A percentile compares a stretch with the other conserved stretches of the same genome.
phyloP scores from a whole-genome alignment of 139 green algal species.

The Chlamydomonas sphaeroides region DNA sequence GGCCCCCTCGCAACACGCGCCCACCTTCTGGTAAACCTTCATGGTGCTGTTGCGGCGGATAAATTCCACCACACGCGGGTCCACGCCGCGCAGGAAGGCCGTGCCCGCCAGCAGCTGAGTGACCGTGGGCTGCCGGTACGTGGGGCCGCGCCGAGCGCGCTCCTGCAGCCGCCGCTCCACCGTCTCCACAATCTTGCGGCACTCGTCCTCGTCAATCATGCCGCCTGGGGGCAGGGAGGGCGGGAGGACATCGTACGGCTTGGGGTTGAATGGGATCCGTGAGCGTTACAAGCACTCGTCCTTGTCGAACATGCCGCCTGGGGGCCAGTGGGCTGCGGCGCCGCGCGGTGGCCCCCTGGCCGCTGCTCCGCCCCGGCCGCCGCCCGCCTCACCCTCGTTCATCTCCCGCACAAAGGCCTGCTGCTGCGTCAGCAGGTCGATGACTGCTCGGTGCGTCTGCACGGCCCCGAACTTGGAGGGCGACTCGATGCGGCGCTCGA shows the following conservation, averaged over 20 bases:
- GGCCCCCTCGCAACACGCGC: neutral
- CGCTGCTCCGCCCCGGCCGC: too few relatives aligned
- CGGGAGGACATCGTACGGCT: neutral
- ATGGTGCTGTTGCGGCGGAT: slow-evolving; percentile 41
- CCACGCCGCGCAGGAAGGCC: slow-evolving; percentile 41
- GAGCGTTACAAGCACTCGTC: too few relatives aligned
- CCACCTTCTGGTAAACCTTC: slow-evolving; percentile 36
- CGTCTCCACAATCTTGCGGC: slow-evolving; percentile 63
- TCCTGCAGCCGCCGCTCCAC: slow-evolving; percentile 68
- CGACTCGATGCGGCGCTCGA: slow-evolving; percentile 86
- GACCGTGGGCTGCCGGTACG: slow-evolving; percentile 45
- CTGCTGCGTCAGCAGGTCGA: slow-evolving; percentile 85
- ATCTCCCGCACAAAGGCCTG: slow-evolving; percentile 80
- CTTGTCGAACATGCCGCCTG: too few relatives aligned
- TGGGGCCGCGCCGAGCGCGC: slow-evolving; percentile 43
- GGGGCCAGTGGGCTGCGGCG: too few relatives aligned
- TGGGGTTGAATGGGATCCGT: neutral
- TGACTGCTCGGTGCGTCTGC: slow-evolving; percentile 86
- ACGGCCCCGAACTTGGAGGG: slow-evolving; percentile 82
- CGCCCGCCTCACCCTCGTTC: slow-evolving; percentile 23
- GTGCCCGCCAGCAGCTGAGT: slow-evolving; percentile 41
- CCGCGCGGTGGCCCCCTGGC: too few relatives aligned
- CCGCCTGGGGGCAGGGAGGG: slow-evolving; percentile 44
- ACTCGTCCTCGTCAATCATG: slow-evolving; percentile 80
- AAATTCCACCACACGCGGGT: slow-evolving; percentile 42